These are phyloP conservation scores for Aureobasidium vineae DNA, from an alignment of 2,329 filamentous ascomycete species.

Conservation along the genomic window DNA sequence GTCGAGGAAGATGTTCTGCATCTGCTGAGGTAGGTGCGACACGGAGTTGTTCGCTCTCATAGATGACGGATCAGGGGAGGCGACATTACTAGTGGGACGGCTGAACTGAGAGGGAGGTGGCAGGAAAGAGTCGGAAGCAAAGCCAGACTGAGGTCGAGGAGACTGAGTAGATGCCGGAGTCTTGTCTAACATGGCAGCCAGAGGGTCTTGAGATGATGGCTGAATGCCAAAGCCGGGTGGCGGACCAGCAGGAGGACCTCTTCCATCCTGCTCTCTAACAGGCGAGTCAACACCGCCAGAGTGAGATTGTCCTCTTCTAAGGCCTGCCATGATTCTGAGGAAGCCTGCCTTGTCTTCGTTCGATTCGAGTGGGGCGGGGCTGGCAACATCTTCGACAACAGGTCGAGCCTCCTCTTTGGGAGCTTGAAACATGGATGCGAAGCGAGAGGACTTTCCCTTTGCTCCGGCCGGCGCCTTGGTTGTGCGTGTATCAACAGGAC, in stretches of 20 bases:
- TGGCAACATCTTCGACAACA: constrained; percentile 27
- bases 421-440: constrained; percentile 67
- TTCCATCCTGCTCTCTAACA: constrained; percentile 27
- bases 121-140: constrained; percentile 12
- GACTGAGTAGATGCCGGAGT: constrained; percentile 14
- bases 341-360: constrained; percentile 84
- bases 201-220: constrained; percentile 4
- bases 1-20: constrained; percentile 21
- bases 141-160: constrained; percentile 20
- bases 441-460: constrained; percentile 75
- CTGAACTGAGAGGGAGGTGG: constrained; percentile 20
- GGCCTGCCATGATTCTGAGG: constrained; percentile 75
- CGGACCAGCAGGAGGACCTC: constrained; percentile 11
- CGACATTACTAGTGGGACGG: constrained; percentile 18
- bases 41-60: constrained; percentile 13
- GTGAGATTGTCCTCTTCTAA: constrained; percentile 56
- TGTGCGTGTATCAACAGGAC: constrained; percentile 39
- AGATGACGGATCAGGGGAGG: constrained; percentile 15
- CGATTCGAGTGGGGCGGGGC: constrained; percentile 32
- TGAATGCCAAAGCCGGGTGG: not conserved
- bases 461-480: constrained; percentile 38
- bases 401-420: constrained; percentile 41
- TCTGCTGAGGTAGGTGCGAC: constrained; percentile 23
- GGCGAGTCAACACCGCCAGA: constrained; percentile 26
- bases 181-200: constrained; percentile 26